phyloP scores from a whole-genome alignment of 129 eudicot genomes.

The Pulicaria dysenterica region DNA sequence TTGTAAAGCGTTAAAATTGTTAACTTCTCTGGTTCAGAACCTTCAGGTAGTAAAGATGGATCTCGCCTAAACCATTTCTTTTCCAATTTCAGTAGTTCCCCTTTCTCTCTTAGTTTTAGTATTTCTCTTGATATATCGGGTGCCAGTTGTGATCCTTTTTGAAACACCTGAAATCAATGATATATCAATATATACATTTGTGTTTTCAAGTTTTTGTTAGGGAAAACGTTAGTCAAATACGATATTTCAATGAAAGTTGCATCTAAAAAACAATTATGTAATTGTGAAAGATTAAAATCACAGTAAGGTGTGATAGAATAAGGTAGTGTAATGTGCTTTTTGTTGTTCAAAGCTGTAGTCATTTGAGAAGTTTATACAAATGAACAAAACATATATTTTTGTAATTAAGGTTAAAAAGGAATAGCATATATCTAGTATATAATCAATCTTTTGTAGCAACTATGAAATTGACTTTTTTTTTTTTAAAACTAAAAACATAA shows the following conservation, averaged over 20 bases:
- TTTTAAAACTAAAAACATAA: too few species aligned
- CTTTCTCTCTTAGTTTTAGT: neutral
- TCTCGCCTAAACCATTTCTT: slow-evolving; percentile 16
- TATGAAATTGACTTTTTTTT: too few species aligned
- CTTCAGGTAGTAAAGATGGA: neutral
- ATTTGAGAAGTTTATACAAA: neutral
- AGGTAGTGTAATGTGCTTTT: neutral
- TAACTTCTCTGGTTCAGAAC: neutral
- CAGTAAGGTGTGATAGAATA: too few species aligned
- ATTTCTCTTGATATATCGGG: neutral
- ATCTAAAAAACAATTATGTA: too few species aligned
- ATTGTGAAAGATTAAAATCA: too few species aligned
- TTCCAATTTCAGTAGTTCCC: neutral
- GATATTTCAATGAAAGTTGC: too few species aligned
- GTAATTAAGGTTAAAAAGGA: neutral
- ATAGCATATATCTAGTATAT: neutral
- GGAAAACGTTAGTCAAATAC: too few species aligned
- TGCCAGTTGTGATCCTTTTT: neutral
- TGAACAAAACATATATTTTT: neutral
- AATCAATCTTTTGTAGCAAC: too few species aligned
- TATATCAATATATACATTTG: neutral
- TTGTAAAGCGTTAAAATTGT: neutral
- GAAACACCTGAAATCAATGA: neutral
- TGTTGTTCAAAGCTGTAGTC: neutral
- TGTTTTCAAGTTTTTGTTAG: too few species aligned